phyloP scores from a whole-genome alignment of 352 stramenopile species.

The Pythium periplocum region DNA sequence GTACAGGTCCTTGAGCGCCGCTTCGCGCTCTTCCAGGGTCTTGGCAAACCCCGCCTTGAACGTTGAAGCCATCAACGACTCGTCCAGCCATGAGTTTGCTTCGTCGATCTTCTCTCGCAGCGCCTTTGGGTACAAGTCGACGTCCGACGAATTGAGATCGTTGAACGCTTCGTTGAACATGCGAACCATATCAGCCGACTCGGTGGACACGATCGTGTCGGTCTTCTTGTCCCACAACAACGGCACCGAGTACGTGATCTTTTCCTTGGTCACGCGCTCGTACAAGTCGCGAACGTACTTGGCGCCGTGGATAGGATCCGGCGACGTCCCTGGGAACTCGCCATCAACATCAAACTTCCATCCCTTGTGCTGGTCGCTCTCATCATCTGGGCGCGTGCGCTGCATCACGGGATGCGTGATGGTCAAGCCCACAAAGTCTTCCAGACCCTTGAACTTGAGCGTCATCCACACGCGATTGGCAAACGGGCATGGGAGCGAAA shows the following conservation, averaged over 20 bases:
- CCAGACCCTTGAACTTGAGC: constrained; percentile 86
- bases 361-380: constrained; percentile 49
- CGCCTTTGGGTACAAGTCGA: constrained; percentile 87
- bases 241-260: constrained; percentile 90
- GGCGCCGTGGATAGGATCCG: constrained; percentile 59
- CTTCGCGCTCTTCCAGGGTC: constrained; percentile 78
- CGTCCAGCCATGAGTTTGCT: constrained; percentile 91
- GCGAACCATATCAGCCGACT: constrained; percentile 93
- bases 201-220: constrained; percentile 94
- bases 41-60: constrained; percentile 70
- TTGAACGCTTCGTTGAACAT: constrained; percentile 95
- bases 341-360: constrained; percentile 78
- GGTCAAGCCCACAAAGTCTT: constrained; percentile 86
- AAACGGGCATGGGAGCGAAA: constrained; percentile 89
- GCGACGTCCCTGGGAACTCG: constrained; percentile 21
- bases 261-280: constrained; percentile 48
- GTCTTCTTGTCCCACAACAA: constrained; percentile 93
- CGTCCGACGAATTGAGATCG: constrained; percentile 51
- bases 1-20: constrained; percentile 84
- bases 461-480: constrained; percentile 55
- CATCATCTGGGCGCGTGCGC: constrained; percentile 34
- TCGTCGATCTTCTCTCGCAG: constrained; percentile 75
- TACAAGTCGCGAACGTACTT: constrained; percentile 87
- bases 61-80: constrained; percentile 89
- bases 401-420: constrained; percentile 62